Base-by-base conservation (phyloP, 2,329 filamentous ascomycete genomes). In the Epichloe festucae region DNA sequence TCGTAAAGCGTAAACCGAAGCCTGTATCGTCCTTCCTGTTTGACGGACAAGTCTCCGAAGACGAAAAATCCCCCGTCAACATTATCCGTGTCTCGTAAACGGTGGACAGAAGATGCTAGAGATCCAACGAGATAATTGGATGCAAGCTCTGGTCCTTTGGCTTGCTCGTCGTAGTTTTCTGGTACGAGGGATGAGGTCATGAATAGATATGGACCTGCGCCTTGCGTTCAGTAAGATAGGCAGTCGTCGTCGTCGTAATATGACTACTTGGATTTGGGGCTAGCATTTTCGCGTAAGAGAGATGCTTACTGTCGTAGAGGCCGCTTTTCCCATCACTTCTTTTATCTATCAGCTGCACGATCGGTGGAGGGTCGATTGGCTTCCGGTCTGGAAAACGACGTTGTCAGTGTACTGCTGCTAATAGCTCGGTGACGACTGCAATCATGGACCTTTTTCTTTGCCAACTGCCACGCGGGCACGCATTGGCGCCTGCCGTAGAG, bases 31-130 rank as follows among this genome's bases (percentile, higher is more conserved):
- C 89, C 89, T 59, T 86, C 79, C 23, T 81, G 73, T 62, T 85
- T 85, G 54, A 91, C 81, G 0, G 87, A 93, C 21, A 95, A 73
- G 65, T 95, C 89, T 5, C 86, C 86, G 66, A 94, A 95, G n/a
- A 95, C 84, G 62, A 95, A 95, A 69, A 89, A 94, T 1, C 84
- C 88, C 88, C 85, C 85, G 66, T 93, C 87, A 70, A 72, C 73
- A 62, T 89, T 89, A 60, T 84, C 76, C 3, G 80, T 75, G 63
- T 94, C 87, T 65, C 93, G 91, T 50, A 94, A 71, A 50, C 87
- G 78, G 65, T 94, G 87, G 47, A 93, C 73, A 8, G 89, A 94
- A 2, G 89, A 94, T 5, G 87, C 84, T 42, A 86, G 73, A 5
- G 84, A 86, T 8, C 89, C 89, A 39, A 82, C 76, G 53, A 89